Base-by-base conservation (phyloP, 2,329 filamentous ascomycete species). In the Talaromyces pinophilus region DNA sequence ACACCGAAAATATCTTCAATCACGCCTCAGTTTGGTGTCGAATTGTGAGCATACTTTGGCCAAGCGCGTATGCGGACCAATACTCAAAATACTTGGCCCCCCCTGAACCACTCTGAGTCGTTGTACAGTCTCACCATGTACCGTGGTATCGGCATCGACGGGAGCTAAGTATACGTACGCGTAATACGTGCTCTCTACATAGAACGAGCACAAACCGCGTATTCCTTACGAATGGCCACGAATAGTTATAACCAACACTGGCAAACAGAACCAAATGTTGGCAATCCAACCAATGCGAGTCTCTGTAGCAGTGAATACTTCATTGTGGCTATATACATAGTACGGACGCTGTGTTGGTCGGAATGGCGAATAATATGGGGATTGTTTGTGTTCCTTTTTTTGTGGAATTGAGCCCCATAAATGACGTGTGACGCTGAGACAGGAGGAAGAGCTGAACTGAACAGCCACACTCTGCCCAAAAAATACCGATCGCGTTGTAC, bases 351-450 rank as follows among this genome's bases (percentile, higher is more conserved):
- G 33, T 57, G 30, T 38, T 33, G 33, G 54, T 22, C 11, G 54
- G 30, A 57, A 57, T 55, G 52, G 52, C 54, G 33, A 57, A 38
- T 25, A 57, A 57, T 40, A 33, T 57, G 33, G 54, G 54, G 33
- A 55, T 55, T 35, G 52, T 33, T n/a, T 35, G n/a, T 33, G 33
- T n/a, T 25, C 25, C 10, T 3, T 3, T 57, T 57, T 38, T 52
- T 30, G 28, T 54, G 50, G 25, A 54, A 30, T 54, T 33, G 50
- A 54, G 50, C 15, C 48, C 54, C 33, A 38, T 38, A 57, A 38
- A 40, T 57, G 54, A 57, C 33, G 54, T 57, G 33, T 6, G n/a
- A 38, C n/a, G 11, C 17, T 57, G 54, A 57, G 33, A 57, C 54
- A 54, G 25, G 50, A 54, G 48, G 7, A 33, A 25, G 28, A 54